Conservation (phyloP, 208 protist genomes). For the Crithidia brevicula region DNA sequence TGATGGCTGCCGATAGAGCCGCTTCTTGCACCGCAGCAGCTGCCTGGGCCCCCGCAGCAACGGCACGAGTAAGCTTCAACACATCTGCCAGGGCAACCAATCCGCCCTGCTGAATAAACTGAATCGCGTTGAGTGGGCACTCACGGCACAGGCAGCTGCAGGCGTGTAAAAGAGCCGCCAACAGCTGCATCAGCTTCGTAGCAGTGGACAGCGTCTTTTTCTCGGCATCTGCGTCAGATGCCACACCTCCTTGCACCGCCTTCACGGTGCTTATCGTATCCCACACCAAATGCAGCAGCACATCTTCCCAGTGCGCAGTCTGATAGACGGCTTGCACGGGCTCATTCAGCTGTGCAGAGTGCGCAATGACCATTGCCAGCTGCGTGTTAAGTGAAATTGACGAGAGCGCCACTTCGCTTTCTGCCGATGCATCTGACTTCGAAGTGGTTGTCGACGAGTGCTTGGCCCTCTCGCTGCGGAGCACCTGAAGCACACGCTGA, state of each 20-base stretch:
- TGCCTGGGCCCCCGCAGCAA: background rate
- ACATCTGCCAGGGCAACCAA: constrained; percentile 26
- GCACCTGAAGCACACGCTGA: constrained; percentile 38
- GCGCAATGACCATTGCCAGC: constrained; percentile 33
- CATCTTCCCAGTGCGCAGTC: constrained; percentile 34
- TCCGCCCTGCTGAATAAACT: constrained; percentile 48
- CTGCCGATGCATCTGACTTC: no score
- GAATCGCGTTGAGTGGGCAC: constrained; percentile 43
- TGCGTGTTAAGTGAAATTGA: no score
- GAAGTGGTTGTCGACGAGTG: no score
- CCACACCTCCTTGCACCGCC: background rate
- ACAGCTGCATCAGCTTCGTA: constrained; percentile 14
- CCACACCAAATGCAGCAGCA: constrained; percentile 30
- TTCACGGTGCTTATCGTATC: constrained; percentile 8
- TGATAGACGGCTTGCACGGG: constrained; percentile 55
- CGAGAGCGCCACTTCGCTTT: no score
- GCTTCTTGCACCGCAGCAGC: background rate
- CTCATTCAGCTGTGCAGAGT: constrained; percentile 73
- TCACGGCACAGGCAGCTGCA: constrained; percentile 79
- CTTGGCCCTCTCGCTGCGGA: constrained; percentile 20
- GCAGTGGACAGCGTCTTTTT: background rate
- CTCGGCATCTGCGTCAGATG: no score
- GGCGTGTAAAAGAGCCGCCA: constrained; percentile 59
- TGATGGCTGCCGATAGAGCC: background rate
- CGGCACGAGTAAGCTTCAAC: constrained; percentile 12